These are phyloP conservation scores for Fraxinus excelsior DNA, from an alignment of 257 asterid genomes.

Conservation along the genomic window DNA sequence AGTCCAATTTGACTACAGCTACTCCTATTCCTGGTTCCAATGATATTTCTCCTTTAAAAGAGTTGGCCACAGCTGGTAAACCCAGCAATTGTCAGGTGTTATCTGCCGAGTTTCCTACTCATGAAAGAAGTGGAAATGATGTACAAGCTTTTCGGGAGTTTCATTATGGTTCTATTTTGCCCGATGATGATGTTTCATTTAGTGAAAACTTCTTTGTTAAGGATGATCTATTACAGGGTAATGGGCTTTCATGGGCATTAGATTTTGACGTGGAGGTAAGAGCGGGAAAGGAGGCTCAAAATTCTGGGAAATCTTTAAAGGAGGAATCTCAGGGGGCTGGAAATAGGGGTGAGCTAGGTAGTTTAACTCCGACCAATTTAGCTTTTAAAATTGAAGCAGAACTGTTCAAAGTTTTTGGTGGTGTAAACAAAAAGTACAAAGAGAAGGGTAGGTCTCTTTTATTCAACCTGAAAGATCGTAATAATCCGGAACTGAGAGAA, in stretches of 20 bases:
- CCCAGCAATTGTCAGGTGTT: conserved; percentile 39
- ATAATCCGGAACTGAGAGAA: conserved; percentile 89
- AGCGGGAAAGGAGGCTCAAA: conserved; percentile 49
- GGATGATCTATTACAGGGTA: conserved; percentile 96
- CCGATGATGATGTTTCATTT: conserved; percentile 69
- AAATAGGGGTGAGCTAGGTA: conserved; percentile 21
- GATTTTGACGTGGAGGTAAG: conserved; percentile 63
- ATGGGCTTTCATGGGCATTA: conserved; percentile 98
- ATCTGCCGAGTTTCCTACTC: conserved; percentile 42
- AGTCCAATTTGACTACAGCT: conserved; percentile 28
- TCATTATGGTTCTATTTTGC: conserved; percentile 52
- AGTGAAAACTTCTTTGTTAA: conserved; percentile 74
- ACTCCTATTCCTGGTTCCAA: conserved; percentile 31
- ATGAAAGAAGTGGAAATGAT: conserved; percentile 37
- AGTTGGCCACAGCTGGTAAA: conserved; percentile 20
- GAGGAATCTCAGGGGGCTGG: conserved; percentile 39
- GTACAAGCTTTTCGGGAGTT: conserved; percentile 50
- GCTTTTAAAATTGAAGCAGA: conserved; percentile 73
- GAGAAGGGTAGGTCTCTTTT: conserved; percentile 96
- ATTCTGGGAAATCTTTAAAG: conserved; percentile 35
- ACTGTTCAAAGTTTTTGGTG: conserved; percentile 76
- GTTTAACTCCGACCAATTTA: conserved; percentile 50
- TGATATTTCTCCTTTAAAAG: conserved; percentile 1
- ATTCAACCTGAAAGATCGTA: conserved; percentile 91
- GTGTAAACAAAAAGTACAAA: conserved; percentile 91